Percentiles rank a stretch among this genome's conserved stretches.
These are phyloP conservation scores for Monosporascus ibericus DNA, from an alignment of 2,329 filamentous ascomycete species.

Conservation along the genomic window DNA sequence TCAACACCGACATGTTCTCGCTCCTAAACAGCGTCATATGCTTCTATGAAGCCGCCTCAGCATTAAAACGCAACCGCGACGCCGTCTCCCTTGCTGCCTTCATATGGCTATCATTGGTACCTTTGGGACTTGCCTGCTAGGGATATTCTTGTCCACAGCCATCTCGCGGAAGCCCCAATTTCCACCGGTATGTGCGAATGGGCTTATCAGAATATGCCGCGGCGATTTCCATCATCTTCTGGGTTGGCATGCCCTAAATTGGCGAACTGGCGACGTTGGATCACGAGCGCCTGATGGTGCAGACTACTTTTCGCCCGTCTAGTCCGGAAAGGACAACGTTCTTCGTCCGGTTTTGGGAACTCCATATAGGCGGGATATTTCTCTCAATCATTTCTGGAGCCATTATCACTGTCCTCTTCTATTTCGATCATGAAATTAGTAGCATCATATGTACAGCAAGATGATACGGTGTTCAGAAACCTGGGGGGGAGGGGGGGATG, in stretches of 20 bases:
- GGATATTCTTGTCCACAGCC: conserved; percentile 55
- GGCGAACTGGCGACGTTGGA: conserved; percentile 54
- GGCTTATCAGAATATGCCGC: conserved; percentile 59
- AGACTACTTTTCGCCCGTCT: conserved; percentile 50
- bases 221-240: conserved; percentile 60
- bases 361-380: conserved; percentile 54
- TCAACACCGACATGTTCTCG: conserved; percentile 61
- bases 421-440: conserved; percentile 65
- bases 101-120: conserved; percentile 59
- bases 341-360: conserved; percentile 58
- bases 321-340: conserved; percentile 48
- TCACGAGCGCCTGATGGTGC: conserved; percentile 51
- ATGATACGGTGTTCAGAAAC: conserved; percentile 55
- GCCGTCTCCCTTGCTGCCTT: conserved; percentile 55
- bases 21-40: conserved; percentile 63
- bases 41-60: conserved; percentile 61
- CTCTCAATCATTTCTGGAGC: conserved; percentile 55
- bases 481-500: conserved; percentile 59
- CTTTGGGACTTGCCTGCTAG: conserved; percentile 56
- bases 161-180: conserved; percentile 55
- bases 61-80: conserved; percentile 53
- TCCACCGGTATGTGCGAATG: conserved; percentile 56
- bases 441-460: conserved; percentile 61
- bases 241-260: conserved; percentile 56
- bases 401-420: conserved; percentile 63